phyloP scores from a whole-genome alignment of 2,329 filamentous ascomycete species.

The Ascomycota sp. region DNA sequence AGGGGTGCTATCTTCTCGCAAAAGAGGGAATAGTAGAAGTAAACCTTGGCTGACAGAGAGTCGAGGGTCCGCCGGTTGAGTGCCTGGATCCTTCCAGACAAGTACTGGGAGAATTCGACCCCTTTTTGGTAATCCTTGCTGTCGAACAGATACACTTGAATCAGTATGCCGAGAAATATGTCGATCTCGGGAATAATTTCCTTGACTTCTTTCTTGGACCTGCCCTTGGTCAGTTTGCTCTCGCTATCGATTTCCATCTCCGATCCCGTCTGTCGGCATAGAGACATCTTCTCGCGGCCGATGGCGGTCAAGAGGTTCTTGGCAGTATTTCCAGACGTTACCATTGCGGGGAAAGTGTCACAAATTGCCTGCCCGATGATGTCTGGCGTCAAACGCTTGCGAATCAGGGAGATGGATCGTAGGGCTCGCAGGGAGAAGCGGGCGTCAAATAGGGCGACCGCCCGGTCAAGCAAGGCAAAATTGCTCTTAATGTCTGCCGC shows the following conservation, averaged over 20 bases:
- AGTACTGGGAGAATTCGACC: constrained; percentile 61
- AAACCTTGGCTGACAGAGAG: constrained; percentile 81
- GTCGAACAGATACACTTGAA: constrained; percentile 79
- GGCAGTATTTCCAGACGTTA: constrained; percentile 41
- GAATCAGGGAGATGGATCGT: constrained; percentile 84
- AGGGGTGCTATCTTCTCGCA: constrained; percentile 77
- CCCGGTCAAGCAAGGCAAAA: constrained; percentile 77
- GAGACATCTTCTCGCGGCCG: constrained; percentile 42
- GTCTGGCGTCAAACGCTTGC: constrained; percentile 71
- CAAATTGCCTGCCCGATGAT: constrained; percentile 64
- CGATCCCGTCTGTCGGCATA: constrained; percentile 32
- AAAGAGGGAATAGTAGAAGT: constrained; percentile 96
- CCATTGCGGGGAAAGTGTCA: constrained; percentile 50
- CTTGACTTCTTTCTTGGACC: constrained; percentile 46
- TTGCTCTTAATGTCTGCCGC: constrained; percentile 77
- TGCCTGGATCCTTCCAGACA: constrained; percentile 68
- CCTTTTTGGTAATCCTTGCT: constrained; percentile 63
- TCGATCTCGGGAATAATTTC: constrained; percentile 74
- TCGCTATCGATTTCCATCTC: constrained; percentile 61
- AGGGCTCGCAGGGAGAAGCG: constrained; percentile 88
- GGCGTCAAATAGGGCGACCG: constrained; percentile 80
- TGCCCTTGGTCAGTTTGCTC: constrained; percentile 30
- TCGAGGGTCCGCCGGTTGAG: constrained; percentile 89
- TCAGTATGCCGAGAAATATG: constrained; percentile 68
- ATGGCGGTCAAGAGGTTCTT: constrained; percentile 51